A percentile compares a stretch with the other conserved stretches of the same genome.
Conservation (phyloP, 257 asterid genomes). For the Fraxinus excelsior region DNA sequence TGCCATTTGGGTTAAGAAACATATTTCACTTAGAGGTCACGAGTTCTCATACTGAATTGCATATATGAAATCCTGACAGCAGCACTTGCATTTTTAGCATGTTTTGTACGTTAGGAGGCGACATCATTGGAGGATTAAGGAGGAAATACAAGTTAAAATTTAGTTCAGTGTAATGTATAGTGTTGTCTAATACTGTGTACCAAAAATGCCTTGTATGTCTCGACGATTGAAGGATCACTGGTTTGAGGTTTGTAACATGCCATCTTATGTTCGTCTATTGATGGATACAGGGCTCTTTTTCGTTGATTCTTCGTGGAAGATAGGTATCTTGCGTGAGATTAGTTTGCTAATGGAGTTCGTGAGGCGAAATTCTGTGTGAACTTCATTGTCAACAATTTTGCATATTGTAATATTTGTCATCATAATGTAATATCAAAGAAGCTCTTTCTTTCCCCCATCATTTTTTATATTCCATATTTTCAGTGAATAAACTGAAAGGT, state of each 20-base stretch:
- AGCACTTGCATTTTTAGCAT: background rate
- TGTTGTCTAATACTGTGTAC: background rate
- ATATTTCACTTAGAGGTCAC: conserved; percentile 83
- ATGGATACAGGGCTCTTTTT: background rate
- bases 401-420: conserved; percentile 12
- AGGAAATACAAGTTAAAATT: background rate
- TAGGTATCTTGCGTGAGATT: background rate
- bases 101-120: background rate
- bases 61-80: background rate
- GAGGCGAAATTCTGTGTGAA: background rate
- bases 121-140: background rate
- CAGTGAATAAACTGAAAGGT: background rate
- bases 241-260: background rate
- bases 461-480: background rate
- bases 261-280: background rate
- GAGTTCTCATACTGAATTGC: conserved; percentile 77
- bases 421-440: background rate
- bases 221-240: background rate
- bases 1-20: conserved; percentile 92
- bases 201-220: background rate
- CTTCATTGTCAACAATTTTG: conserved; percentile 17
- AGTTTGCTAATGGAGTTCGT: background rate
- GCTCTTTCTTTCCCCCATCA: background rate
- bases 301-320: background rate
- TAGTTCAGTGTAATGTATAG: background rate